Evolutionary conservation across 768 basidiomycete genomes (phyloP), one percentile per base, ranked within the genome.

Genomic region (Psilocybe cubensis): DNA sequence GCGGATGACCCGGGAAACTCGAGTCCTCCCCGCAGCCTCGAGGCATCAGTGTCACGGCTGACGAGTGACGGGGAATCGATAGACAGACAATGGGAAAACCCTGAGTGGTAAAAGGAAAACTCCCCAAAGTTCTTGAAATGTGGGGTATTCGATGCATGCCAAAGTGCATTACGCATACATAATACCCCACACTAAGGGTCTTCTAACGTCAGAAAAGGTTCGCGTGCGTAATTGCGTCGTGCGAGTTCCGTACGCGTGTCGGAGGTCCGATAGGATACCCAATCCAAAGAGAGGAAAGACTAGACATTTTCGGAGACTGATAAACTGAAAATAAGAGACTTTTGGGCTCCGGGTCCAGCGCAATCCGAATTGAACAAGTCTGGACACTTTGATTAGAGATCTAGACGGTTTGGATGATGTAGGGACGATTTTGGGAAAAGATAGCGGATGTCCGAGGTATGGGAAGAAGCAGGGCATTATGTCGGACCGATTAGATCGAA

Each of bases 1-100:
- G 31, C 50, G 50, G 50, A 51, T 51, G 31, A 53, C 52, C 31
- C 53, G 53, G 53, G 21, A 38, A 54, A 54, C 53, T 54, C 43
- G 53, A 54, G 53, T 54, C 53, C 35, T 38, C 35, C 14, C 35
- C 35, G 11, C 35, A 38, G 35, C 35, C 35, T 38, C 35, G 35
- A 38, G 35, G 35, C 35, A 38, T 38, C 5, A 38, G 14, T 38
- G 35, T 38, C 35, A 38, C 35, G 35, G 35, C 35, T 38, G 35
- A 38, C 35, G 14, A 38, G 35, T 38, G 35, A 38, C 35, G n/a
- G 35, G 31, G 4, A 38, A 14, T 38, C 35, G 35, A 38, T 14
- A 11, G 35, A n/a, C 14, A 38, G 35, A 38, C 35, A 38, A 38
- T 38, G 35, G 35, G 35, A 38, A 38, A 38, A 38, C 35, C 35